phyloP scores from a whole-genome alignment of 345 rosid species.

The Heritiera littoralis region DNA sequence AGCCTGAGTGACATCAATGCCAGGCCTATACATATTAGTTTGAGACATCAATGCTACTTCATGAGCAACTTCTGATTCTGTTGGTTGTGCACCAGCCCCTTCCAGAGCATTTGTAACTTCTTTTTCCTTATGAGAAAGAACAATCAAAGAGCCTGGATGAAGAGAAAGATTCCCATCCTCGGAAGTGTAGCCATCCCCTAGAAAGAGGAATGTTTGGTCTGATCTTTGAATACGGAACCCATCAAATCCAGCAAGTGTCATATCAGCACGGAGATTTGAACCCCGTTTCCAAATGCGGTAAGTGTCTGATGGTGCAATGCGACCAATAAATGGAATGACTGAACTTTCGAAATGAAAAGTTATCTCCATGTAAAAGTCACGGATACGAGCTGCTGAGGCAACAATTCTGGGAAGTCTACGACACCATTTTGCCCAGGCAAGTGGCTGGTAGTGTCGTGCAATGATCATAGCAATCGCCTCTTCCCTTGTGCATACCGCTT shows the following conservation, averaged over 20 bases:
- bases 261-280: conserved; percentile 96
- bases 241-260: conserved; percentile 97
- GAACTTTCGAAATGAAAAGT: conserved; percentile 97
- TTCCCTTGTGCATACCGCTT: conserved; percentile 97
- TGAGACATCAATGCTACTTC: conserved; percentile 96
- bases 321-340: conserved; percentile 91
- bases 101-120: conserved; percentile 95
- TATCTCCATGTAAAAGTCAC: conserved; percentile 98
- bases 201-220: conserved; percentile 84
- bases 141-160: conserved; percentile 79
- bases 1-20: conserved; percentile 98
- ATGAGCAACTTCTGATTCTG: conserved; percentile 89
- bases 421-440: conserved; percentile 99
- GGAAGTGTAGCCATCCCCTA: conserved; percentile 83
- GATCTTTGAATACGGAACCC: conserved; percentile 95
- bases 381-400: conserved; percentile 80
- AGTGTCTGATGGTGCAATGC: conserved; percentile 98
- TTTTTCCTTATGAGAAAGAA: conserved; percentile 92
- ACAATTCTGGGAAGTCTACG: conserved; percentile 89
- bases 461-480: conserved; percentile 89
- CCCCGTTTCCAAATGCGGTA: conserved; percentile 99
- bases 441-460: conserved; percentile 91
- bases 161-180: conserved; percentile 69
- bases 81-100: conserved; percentile 93
- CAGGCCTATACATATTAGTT: conserved; percentile 98